Evolutionary conservation across 208 protist genomes (phyloP).

Genomic region (Sergeia podlipaevii): DNA sequence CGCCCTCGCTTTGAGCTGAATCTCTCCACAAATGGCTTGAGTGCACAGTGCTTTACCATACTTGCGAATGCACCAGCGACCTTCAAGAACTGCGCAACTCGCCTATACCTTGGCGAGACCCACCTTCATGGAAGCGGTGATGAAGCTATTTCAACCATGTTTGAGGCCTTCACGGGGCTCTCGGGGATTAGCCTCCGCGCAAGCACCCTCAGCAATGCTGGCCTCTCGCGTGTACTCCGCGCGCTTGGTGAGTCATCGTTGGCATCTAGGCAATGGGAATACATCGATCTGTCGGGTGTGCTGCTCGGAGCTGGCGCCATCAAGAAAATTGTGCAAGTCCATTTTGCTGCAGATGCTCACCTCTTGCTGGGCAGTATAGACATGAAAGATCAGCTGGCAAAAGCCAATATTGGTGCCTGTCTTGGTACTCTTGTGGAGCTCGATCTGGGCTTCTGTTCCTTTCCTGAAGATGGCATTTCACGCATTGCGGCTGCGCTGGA

Average conservation of each 20-base stretch:
- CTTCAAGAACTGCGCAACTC: too few species aligned
- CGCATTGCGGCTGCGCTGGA: slow-evolving; percentile 42
- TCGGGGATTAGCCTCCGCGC: slow-evolving; percentile 20
- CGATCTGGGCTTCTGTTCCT: slow-evolving; percentile 31
- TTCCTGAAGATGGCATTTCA: slow-evolving; percentile 33
- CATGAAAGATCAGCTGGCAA: slow-evolving; percentile 25
- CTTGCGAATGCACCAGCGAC: slow-evolving; percentile 12
- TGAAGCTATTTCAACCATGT: slow-evolving; percentile 17
- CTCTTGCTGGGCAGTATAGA: slow-evolving; percentile 10
- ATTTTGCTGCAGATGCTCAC: slow-evolving; percentile 7
- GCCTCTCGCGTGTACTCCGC: slow-evolving; percentile 28
- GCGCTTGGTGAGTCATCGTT: slow-evolving; percentile 17
- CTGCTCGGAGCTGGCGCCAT: slow-evolving; percentile 10
- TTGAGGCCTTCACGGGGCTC: slow-evolving; percentile 18
- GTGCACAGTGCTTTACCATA: slow-evolving; percentile 20
- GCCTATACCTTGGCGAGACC: slow-evolving; percentile 26
- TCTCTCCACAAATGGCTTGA: slow-evolving; percentile 36
- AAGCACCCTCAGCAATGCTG: slow-evolving; percentile 15
- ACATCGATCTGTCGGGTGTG: slow-evolving; percentile 19
- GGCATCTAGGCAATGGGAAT: slow-evolving; percentile 13
- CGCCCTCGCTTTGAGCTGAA: slow-evolving; percentile 37
- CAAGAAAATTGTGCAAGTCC: slow-evolving; percentile 22
- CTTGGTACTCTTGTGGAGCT: slow-evolving; percentile 21
- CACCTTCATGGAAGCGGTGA: slow-evolving; percentile 19
- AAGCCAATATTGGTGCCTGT: slow-evolving; percentile 12